Conservation (phyloP, 2,329 filamentous ascomycete genomes). For the Sodiomyces alkalinus region DNA sequence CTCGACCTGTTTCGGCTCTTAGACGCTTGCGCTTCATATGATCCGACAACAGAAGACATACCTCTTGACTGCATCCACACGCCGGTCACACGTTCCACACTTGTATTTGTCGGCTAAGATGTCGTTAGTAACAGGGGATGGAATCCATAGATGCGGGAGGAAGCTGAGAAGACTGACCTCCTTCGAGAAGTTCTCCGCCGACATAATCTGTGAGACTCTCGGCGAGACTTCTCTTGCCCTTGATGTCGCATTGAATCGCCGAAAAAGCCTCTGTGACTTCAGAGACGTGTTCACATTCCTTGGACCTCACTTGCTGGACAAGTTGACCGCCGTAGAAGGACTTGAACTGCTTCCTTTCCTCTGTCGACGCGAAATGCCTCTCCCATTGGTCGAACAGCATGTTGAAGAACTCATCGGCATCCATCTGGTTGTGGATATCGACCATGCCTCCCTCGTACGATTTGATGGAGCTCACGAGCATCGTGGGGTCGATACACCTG, state of each 20-base stretch:
- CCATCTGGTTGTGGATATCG: conserved; percentile 85
- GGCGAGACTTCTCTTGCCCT: conserved; percentile 68
- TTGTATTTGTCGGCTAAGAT: conserved; percentile 85
- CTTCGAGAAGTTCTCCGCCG: conserved; percentile 91
- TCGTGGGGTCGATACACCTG: conserved; percentile 57
- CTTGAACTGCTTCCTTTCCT: conserved; percentile 59
- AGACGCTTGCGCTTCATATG: background rate
- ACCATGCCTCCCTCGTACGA: conserved; percentile 73
- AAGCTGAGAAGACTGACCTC: conserved; percentile 32
- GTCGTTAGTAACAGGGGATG: background rate
- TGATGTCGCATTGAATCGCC: conserved; percentile 90
- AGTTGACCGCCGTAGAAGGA: conserved; percentile 84
- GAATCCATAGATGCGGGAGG: background rate
- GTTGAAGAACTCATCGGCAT: conserved; percentile 96
- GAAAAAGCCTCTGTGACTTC: conserved; percentile 83
- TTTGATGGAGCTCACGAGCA: conserved; percentile 60
- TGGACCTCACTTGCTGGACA: conserved; percentile 89
- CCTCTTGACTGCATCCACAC: conserved; percentile 88
- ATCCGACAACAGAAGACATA: conserved; percentile 15
- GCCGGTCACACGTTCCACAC: conserved; percentile 74
- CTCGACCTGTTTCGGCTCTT: conserved; percentile 47
- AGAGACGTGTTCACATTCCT: conserved; percentile 87
- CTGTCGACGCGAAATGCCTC: conserved; percentile 51
- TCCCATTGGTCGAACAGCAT: conserved; percentile 87
- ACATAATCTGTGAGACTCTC: conserved; percentile 93